These are phyloP conservation scores for Mortierella sp. DNA, from an alignment of 371 early-diverging fungal species.

Conservation along the genomic window DNA sequence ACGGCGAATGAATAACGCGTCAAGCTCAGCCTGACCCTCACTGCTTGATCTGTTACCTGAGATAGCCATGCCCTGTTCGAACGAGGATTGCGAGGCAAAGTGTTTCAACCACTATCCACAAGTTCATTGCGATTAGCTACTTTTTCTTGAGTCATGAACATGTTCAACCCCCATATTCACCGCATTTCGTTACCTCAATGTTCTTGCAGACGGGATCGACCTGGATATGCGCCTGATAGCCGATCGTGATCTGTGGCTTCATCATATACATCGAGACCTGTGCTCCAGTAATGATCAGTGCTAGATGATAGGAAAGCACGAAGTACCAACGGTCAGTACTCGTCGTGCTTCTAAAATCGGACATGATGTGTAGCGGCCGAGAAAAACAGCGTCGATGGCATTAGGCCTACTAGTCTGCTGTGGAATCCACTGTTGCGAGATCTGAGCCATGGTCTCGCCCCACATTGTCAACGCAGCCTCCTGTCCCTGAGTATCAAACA, in stretches of 20 bases:
- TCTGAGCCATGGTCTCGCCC: slow-evolving; percentile 28
- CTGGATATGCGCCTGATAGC: slow-evolving; percentile 47
- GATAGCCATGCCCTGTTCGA: too few relatives aligned
- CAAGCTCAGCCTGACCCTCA: too few relatives aligned
- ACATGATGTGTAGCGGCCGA: neutral
- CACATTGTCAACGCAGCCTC: slow-evolving; percentile 32
- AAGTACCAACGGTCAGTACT: too few relatives aligned
- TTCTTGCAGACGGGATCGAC: slow-evolving; percentile 51
- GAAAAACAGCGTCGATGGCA: neutral
- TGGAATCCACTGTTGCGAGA: slow-evolving; percentile 34
- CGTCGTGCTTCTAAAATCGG: neutral
- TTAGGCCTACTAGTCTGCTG: slow-evolving; percentile 19
- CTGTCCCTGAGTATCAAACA: slow-evolving; percentile 49
- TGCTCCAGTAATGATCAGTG: slow-evolving; percentile 34
- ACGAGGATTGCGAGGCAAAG: slow-evolving; percentile 23
- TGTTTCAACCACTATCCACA: slow-evolving; percentile 44
- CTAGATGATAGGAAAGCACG: slow-evolving; percentile 3
- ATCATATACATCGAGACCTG: slow-evolving; percentile 32
- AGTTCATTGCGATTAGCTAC: neutral
- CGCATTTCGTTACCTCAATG: slow-evolving; percentile 21
- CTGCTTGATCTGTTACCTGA: too few relatives aligned
- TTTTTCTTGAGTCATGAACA: neutral
- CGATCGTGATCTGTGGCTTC: slow-evolving; percentile 38
- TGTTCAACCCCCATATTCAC: too few relatives aligned
- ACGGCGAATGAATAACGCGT: too few relatives aligned